Evolutionary conservation across 805 yeast species (phyloP), one percentile per base, ranked within the genome.

Genomic region (Candida silvatica): DNA sequence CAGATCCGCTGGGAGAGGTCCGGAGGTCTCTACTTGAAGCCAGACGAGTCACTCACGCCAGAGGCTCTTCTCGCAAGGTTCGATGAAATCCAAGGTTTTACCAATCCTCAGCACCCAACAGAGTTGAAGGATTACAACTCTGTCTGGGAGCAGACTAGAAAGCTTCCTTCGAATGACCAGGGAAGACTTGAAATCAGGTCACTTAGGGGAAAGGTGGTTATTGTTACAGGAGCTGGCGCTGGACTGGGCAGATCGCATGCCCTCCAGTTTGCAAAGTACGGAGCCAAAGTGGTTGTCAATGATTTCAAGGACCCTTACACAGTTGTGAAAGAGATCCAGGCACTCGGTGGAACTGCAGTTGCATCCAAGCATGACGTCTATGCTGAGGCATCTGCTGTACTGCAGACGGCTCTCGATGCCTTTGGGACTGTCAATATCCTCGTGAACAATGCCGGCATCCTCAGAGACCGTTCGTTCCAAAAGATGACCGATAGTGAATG

Each of bases 1-100:
- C 94, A 86, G 61, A 80, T 90, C 41, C 75, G 96, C 53, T 90
- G 97, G 97, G 90, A 90, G 62, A 76, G 97, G 56, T 77, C 90
- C 20, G 74, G 82, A 14, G 98, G 97, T 46, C 83, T 74, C 39
- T 66, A 79, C 43, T 81, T 90, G 65, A 83, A 79, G 57, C 82
- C 94, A 25, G 86, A 80, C 52, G 68, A 70, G 23, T 49, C 76
- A 17, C 80, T 82, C 47, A 85, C 95, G 4, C 92, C 97, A 11
- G 94, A 87, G 48, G 80, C 90, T 1, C 79, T 90, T 27, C 71
- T 86, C 40, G 62, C 67, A 49, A 71, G 74, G 51, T 80, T 80
- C 62, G 66, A 68, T 18, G 75, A 77, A 22, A 69, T 90, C 39
- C 57, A 66, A 37, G 73, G 74, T 47, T 88, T 81, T 52, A 77